Conservation (phyloP, 176 grass and related monocot genomes). For the Melocanna baccifera region DNA sequence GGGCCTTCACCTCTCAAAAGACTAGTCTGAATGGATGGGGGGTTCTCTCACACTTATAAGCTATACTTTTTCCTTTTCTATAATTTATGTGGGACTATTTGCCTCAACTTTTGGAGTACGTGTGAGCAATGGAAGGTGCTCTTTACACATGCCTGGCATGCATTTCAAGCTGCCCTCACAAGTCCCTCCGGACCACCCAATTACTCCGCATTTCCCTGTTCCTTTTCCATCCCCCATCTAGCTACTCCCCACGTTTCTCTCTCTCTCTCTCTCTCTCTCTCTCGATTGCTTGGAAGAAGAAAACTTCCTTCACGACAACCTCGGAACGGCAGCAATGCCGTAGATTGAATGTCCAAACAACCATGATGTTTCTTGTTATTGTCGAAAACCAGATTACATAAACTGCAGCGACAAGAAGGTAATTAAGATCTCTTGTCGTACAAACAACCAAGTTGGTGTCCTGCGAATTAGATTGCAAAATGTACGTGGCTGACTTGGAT, state of each 20-base stretch:
- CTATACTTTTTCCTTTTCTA: too few relatives aligned
- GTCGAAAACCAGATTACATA: constrained; percentile 33
- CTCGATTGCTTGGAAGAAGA: not conserved
- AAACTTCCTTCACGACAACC: constrained; percentile 4
- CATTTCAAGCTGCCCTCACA: constrained; percentile 25
- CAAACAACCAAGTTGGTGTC: not conserved
- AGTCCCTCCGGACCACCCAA: constrained; percentile 39
- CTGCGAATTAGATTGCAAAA: not conserved
- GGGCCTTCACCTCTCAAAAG: too few relatives aligned
- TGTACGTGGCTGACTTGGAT: not conserved
- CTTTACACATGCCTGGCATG: not conserved
- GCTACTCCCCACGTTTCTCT: constrained; percentile 2
- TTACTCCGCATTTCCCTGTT: not conserved
- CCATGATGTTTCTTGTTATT: constrained; percentile 27
- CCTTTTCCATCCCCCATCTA: not conserved
- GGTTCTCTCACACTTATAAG: too few relatives aligned
- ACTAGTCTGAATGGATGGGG: too few relatives aligned
- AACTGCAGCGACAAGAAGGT: constrained; percentile 37
- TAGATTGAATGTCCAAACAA: not conserved
- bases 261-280: not conserved
- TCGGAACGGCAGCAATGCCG: constrained; percentile 1
- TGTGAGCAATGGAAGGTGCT: too few relatives aligned
- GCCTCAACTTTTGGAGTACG: too few relatives aligned
- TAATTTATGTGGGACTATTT: too few relatives aligned
- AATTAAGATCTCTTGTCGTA: not conserved